Percentiles rank a stretch among this genome's conserved stretches.
These are phyloP conservation scores for Stagonosporopsis rhizophila DNA, from an alignment of 2,329 filamentous ascomycete species.

Conservation along the genomic window DNA sequence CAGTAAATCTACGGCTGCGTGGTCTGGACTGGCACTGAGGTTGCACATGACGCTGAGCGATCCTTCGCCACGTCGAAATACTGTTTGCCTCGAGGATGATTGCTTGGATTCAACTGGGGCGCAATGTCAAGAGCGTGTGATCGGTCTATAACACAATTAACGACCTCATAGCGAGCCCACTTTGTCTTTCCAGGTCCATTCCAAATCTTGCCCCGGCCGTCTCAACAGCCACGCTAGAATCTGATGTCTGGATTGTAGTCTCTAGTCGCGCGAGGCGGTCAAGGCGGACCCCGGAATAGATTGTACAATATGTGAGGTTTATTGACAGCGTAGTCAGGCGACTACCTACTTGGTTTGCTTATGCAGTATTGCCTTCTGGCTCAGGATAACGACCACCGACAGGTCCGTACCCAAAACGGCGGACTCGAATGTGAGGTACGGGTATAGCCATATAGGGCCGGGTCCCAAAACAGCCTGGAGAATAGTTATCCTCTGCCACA, in stretches of 20 bases:
- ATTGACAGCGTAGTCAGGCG: slow-evolving; percentile 21
- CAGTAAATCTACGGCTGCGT: background rate
- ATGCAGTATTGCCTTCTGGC: background rate
- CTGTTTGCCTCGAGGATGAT: background rate
- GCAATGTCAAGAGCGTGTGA: background rate
- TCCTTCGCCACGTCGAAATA: background rate
- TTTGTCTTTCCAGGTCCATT: background rate
- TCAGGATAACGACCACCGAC: slow-evolving; percentile 12
- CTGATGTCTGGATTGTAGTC: background rate
- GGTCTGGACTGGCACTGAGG: background rate
- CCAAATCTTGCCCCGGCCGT: background rate
- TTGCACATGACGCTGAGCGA: slow-evolving; percentile 10
- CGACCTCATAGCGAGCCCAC: background rate
- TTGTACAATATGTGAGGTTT: slow-evolving; percentile 13
- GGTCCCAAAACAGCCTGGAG: slow-evolving; percentile 16
- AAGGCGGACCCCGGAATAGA: slow-evolving; percentile 1
- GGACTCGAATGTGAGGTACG: slow-evolving; percentile 12
- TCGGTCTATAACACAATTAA: background rate
- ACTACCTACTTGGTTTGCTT: slow-evolving; percentile 18
- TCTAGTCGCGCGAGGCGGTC: background rate
- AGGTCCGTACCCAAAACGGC: slow-evolving; percentile 39
- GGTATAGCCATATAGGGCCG: slow-evolving; percentile 34
- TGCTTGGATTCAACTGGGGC: background rate
- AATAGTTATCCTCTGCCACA: background rate
- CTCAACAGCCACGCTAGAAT: background rate